These are phyloP conservation scores for Colletotrichum ledebouriae DNA, from an alignment of 2,329 filamentous ascomycete species.

Conservation along the genomic window DNA sequence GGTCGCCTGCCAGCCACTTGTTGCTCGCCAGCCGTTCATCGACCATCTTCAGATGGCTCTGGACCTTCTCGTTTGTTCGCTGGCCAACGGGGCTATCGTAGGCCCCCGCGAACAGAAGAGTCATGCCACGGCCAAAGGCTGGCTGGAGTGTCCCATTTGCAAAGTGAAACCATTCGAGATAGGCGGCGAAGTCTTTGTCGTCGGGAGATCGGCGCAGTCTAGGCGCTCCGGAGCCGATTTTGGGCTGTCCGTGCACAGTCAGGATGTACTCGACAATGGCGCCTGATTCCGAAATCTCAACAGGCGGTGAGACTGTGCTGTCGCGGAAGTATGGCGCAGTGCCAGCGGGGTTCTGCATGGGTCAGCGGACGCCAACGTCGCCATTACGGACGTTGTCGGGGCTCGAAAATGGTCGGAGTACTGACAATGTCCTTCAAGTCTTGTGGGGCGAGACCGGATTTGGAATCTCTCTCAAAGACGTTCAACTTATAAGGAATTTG, in stretches of 20 bases:
- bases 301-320: slow-evolving; percentile 56
- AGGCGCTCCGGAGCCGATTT: slow-evolving; percentile 51
- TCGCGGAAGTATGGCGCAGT: slow-evolving; percentile 73
- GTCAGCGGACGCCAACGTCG: neutral
- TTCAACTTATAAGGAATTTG: slow-evolving; percentile 39
- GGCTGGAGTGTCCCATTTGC: slow-evolving; percentile 61
- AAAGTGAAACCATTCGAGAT: slow-evolving; percentile 76
- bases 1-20: slow-evolving; percentile 69
- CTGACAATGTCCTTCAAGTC: slow-evolving; percentile 36
- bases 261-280: slow-evolving; percentile 75
- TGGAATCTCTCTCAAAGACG: slow-evolving; percentile 32
- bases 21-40: slow-evolving; percentile 62
- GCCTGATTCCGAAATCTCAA: slow-evolving; percentile 66
- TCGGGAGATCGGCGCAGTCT: slow-evolving; percentile 56
- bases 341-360: slow-evolving; percentile 59
- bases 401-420: neutral
- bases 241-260: slow-evolving; percentile 58
- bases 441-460: slow-evolving; percentile 30
- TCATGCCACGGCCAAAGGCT: slow-evolving; percentile 54
- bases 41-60: slow-evolving; percentile 50
- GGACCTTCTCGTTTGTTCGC: slow-evolving; percentile 13
- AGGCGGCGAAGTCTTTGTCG: slow-evolving; percentile 68
- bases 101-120: slow-evolving; percentile 46
- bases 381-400: too few relatives aligned
- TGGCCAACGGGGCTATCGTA: slow-evolving; percentile 36